Evolutionary conservation across 2,329 filamentous ascomycete species (phyloP).

Genomic region (Trichoderma sp.): DNA sequence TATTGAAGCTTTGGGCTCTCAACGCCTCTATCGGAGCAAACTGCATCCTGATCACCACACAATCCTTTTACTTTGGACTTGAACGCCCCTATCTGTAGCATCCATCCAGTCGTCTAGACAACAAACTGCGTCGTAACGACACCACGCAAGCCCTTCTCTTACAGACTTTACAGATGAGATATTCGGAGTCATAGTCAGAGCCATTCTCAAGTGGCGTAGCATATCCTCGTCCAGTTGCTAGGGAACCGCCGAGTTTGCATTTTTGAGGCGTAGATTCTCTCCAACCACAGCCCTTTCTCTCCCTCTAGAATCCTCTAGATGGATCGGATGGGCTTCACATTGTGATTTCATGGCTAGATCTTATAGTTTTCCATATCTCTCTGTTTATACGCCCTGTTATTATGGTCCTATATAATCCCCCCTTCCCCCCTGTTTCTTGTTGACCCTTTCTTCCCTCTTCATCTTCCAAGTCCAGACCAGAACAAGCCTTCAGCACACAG

Average conservation of each 20-base stretch:
- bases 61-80: neutral
- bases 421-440: neutral
- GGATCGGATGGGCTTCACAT: neutral
- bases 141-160: neutral
- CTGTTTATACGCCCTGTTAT: neutral
- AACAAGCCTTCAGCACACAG: neutral
- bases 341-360: neutral
- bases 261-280: neutral
- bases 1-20: neutral
- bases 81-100: neutral
- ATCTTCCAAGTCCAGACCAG: neutral
- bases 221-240: neutral
- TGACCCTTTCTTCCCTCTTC: neutral
- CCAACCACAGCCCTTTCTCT: neutral
- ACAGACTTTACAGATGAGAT: neutral
- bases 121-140: neutral
- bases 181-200: neutral
- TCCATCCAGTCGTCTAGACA: neutral
- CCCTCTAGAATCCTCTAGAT: neutral
- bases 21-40: neutral
- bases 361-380: neutral
- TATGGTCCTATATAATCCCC: neutral
- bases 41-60: neutral
- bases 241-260: neutral
- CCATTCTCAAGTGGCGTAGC: neutral